Evolutionary conservation across 148 eudicot species (phyloP), one percentile per base, ranked within the genome.

Genomic region (Pouteria glomerata): DNA sequence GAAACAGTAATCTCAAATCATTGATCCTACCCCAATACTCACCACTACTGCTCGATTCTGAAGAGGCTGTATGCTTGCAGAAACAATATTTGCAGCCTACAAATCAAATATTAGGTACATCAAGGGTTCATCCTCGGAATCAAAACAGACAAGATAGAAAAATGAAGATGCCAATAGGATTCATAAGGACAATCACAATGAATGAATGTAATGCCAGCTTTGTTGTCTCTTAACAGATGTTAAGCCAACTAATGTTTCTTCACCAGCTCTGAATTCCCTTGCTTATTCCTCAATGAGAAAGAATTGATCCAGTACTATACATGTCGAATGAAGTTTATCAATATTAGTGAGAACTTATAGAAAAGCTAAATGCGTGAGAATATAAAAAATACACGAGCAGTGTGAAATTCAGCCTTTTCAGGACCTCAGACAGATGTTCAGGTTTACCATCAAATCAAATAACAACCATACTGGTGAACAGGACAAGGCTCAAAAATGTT

Each of bases 31-130:
- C 56, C 52, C 18, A 41, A 31, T 33, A 80, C 97, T 90, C 55
- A 91, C 98, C 85, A 86, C 74, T 16, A 83, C 75, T 45, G 47
- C 71, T 33, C 82, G 39, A 80, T 91, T 94, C 76, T 94, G 96
- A 42, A 86, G 80, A 52, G 98, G 94, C 70, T 93, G 98, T 61
- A 93, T 90, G 79, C 82, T 90, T 55, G 98, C 88, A 34, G 88
- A 84, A 55, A 90, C 92, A 65, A 88, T 84, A 76, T 78, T 90
- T 67, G 98, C 94, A 66, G 85, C 98, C 98, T 93, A 69, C 34
- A 85, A 68, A 44, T 4, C 65, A 3, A n/a, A 67, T n/a, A 11
- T 12, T 21, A 12, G 64, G 66, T 51, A 45, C 6, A 47, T n/a
- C 37, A 10, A 16, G 10, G 24, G 10, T 42, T 29, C 29, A 14